Evolutionary conservation across 345 rosid genomes (phyloP), one percentile per base, ranked within the genome.

Genomic region (Laguncularia racemosa): DNA sequence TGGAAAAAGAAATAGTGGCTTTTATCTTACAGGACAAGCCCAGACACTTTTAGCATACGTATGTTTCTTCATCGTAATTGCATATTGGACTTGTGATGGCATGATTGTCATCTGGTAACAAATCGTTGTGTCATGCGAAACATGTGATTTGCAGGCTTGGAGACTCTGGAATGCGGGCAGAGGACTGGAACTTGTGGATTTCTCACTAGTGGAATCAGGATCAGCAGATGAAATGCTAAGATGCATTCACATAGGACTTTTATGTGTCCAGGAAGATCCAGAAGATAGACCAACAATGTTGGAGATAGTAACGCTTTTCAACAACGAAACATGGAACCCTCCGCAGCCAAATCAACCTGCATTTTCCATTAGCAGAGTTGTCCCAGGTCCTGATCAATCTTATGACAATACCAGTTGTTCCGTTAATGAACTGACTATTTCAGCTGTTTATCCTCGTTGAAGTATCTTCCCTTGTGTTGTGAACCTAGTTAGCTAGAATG

Each of bases 251-350:
- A 71, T 78, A 20, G 78, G 87, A 5, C 75, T 78, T 0, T 50
- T 81, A 2, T 78, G 84, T 46, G 84, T 75, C 11, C 80, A 79
- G 55, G 78, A 79, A 53, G 58, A 73, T 6, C 72, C 81, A 12
- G 70, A 56, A 16, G 71, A 61, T 17, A 71, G 84, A 52, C 82
- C 87, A 6, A 74, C 78, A 44, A 82, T 82, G 82, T 63, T 80
- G 14, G 61, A 70, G 17, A 76, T 66, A 2, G 67, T 75, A 21
- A 12, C 72, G 11, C 63, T 78, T 56, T 46, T 82, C 53, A 64
- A 69, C 45, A 74, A 71, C 53, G 77, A 74, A 43, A 17, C 64
- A 0, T 40, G 50, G 1, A 13, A 58, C 28, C 67, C 56, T 51
- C 26, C 68, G 1, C 52, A 57, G 16, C 74, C 78, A 0, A 59